Evolutionary conservation across 352 stramenopile genomes (phyloP).

Genomic region (Pythium angustatum): DNA sequence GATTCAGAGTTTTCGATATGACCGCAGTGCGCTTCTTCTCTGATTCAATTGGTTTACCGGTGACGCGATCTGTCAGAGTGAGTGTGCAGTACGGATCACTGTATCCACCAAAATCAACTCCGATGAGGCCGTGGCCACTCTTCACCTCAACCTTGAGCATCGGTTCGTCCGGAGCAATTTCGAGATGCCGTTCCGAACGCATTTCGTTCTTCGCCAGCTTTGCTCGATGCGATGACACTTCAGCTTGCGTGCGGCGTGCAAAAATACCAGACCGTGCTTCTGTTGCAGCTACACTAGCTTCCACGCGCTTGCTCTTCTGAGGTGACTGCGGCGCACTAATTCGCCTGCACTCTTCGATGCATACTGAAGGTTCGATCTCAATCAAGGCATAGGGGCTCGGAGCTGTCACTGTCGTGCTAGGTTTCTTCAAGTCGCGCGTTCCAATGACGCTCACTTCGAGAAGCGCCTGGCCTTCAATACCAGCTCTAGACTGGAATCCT

Average conservation of each 20-base stretch:
- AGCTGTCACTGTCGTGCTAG: constrained; percentile 26
- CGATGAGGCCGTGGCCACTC: constrained; percentile 57
- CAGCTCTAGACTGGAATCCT: constrained; percentile 50
- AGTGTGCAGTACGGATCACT: constrained; percentile 79
- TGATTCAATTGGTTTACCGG: constrained; percentile 47
- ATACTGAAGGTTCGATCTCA: constrained; percentile 54
- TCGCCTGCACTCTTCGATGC: constrained; percentile 57
- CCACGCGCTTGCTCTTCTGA: constrained; percentile 47
- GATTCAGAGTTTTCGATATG: constrained; percentile 69
- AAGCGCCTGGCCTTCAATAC: constrained; percentile 58
- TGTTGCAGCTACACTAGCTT: constrained; percentile 35
- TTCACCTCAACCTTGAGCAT: constrained; percentile 58
- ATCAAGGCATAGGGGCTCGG: constrained; percentile 62
- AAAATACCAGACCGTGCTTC: constrained; percentile 49
- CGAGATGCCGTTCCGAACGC: constrained; percentile 46
- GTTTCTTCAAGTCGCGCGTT: constrained; percentile 35
- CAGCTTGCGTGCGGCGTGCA: constrained; percentile 47
- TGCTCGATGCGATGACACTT: constrained; percentile 58
- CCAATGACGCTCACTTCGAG: constrained; percentile 61
- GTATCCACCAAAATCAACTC: constrained; percentile 62
- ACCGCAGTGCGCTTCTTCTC: constrained; percentile 77
- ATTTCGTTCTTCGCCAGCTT: constrained; percentile 63
- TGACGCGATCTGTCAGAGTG: constrained; percentile 48
- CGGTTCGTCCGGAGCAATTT: constrained; percentile 33
- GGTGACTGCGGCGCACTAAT: constrained; percentile 47